phyloP scores from a whole-genome alignment of 148 eudicot species.

The Dysphania ambrosioides region DNA sequence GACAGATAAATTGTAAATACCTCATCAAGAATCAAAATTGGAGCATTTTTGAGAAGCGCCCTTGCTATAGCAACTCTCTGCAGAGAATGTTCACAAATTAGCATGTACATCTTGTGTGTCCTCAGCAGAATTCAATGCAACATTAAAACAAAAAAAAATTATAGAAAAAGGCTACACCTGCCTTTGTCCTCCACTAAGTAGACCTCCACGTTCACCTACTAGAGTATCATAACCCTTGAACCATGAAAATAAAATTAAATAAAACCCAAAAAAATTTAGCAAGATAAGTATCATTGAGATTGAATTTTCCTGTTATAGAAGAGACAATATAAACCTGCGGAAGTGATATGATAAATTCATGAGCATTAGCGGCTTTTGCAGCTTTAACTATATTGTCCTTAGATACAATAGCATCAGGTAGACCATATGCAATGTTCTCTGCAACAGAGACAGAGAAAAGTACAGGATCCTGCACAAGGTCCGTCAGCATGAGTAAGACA shows the following conservation, averaged over 20 bases:
- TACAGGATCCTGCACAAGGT: conserved; percentile 72
- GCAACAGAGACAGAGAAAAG: conserved; percentile 94
- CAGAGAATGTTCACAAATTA: conserved; percentile 23
- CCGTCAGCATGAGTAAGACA: not conserved
- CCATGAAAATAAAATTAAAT: too few species aligned
- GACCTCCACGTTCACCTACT: conserved; percentile 97
- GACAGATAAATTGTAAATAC: conserved; percentile 33
- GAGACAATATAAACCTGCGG: conserved; percentile 66
- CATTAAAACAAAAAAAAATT: conserved; percentile 1
- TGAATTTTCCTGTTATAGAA: not conserved
- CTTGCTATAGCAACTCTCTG: conserved; percentile 97
- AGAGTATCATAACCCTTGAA: conserved; percentile 94
- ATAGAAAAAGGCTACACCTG: too few species aligned
- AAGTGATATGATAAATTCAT: conserved; percentile 88
- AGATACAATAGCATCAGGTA: conserved; percentile 81
- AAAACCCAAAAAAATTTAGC: conserved; percentile 25
- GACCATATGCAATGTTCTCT: conserved; percentile 96
- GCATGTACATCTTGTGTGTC: conserved; percentile 12
- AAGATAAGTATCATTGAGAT: not conserved
- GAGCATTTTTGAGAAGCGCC: conserved; percentile 93
- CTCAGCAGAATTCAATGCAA: not conserved
- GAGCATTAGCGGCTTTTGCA: conserved; percentile 99
- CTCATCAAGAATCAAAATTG: conserved; percentile 93
- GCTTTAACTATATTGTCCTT: conserved; percentile 90
- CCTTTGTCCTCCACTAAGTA: conserved; percentile 93